Conservation (phyloP, 1,284 basidiomycete species). For the Ceratobasidium sp. region DNA sequence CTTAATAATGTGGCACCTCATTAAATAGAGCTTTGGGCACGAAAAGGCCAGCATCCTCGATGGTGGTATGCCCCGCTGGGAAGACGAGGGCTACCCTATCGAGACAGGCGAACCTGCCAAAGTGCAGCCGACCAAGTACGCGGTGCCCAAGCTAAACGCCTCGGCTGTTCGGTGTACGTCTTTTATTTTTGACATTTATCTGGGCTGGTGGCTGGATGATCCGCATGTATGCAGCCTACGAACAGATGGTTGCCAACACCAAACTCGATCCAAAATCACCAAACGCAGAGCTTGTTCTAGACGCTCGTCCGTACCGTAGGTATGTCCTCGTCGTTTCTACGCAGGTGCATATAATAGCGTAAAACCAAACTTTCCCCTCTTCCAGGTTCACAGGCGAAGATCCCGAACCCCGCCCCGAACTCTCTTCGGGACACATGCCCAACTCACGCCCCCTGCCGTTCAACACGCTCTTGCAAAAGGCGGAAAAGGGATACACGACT, state of each 20-base stretch:
- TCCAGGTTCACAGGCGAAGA: conserved; percentile 79
- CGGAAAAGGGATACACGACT: conserved; percentile 67
- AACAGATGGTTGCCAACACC: conserved; percentile 83
- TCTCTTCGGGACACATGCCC: conserved; percentile 95
- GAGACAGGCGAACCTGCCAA: conserved; percentile 60
- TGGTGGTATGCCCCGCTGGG: conserved; percentile 89
- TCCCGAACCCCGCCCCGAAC: conserved; percentile 88
- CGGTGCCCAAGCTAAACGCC: conserved; percentile 64
- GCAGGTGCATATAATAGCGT: no score
- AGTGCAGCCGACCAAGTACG: conserved; percentile 55
- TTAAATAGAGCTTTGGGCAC: conserved; percentile 77
- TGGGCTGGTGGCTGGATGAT: conserved; percentile 47
- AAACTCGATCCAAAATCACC: conserved; percentile 60
- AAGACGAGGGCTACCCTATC: conserved; percentile 72
- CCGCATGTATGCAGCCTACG: conserved; percentile 70
- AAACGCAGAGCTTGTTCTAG: conserved; percentile 79
- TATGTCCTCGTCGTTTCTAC: conserved; percentile 55
- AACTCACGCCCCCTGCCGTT: conserved; percentile 88
- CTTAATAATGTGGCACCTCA: neutral
- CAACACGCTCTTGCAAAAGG: conserved; percentile 73
- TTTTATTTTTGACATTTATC: conserved; percentile 40
- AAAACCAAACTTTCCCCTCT: neutral
- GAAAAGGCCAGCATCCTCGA: conserved; percentile 84
- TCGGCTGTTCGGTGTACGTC: conserved; percentile 70
- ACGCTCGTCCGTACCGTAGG: conserved; percentile 85